Conservation (phyloP, 306 rosid species). For the Fagus sylvatica region DNA sequence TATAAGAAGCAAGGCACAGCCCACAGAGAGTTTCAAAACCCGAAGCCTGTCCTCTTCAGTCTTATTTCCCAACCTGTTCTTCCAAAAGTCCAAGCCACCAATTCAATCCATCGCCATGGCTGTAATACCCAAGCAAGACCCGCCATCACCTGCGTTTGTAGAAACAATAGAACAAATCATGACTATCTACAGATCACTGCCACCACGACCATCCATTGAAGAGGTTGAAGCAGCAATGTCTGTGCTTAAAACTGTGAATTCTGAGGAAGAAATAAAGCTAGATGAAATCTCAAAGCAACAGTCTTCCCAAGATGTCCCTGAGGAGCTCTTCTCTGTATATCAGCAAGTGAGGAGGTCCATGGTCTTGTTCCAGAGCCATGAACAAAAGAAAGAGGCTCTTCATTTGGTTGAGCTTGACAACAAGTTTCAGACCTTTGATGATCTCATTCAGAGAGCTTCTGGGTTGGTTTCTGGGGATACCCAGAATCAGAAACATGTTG, state of each 20-base stretch:
- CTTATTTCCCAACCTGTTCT: not conserved
- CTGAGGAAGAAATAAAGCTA: constrained; percentile 61
- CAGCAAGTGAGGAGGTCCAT: constrained; percentile 56
- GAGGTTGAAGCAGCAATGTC: constrained; percentile 78
- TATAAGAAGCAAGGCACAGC: not conserved
- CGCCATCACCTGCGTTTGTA: constrained; percentile 39
- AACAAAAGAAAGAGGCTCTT: constrained; percentile 65
- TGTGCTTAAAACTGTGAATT: constrained; percentile 54
- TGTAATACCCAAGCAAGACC: constrained; percentile 33
- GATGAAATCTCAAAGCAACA: constrained; percentile 52
- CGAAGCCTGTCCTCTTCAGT: constrained; percentile 1
- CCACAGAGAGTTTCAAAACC: not conserved
- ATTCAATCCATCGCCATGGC: constrained; percentile 41
- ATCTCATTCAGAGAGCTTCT: constrained; percentile 78
- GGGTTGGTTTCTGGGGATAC: constrained; percentile 58
- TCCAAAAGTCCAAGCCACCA: constrained; percentile 1
- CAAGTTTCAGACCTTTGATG: constrained; percentile 60
- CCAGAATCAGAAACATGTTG: constrained; percentile 18
- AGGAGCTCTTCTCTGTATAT: constrained; percentile 60
- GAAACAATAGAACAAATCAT: constrained; percentile 66
- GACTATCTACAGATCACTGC: constrained; percentile 62
- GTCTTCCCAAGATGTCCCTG: constrained; percentile 44
- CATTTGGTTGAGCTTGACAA: constrained; percentile 57
- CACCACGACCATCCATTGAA: constrained; percentile 74
- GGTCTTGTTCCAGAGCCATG: constrained; percentile 55